Percentiles rank a stretch among this genome's conserved stretches.
These are phyloP conservation scores for Exophiala dermatitidis DNA, from an alignment of 2,329 filamentous ascomycete genomes.

Conservation along the genomic window DNA sequence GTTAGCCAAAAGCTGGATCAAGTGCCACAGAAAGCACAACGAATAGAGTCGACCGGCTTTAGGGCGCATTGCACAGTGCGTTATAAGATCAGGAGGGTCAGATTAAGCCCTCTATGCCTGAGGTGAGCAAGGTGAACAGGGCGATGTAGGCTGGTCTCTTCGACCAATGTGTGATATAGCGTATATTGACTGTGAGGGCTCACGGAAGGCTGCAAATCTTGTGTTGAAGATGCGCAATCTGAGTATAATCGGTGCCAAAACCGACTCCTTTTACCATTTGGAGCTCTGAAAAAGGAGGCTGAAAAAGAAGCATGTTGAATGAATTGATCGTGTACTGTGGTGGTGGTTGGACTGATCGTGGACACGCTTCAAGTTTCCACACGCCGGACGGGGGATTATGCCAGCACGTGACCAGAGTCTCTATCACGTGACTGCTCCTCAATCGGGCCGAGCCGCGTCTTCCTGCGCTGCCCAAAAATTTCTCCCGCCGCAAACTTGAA, in stretches of 20 bases:
- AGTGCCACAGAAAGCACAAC: slow-evolving; percentile 11
- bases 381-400: too few relatives aligned
- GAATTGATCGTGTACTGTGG: neutral
- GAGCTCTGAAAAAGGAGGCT: too few relatives aligned
- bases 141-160: neutral
- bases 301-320: too few relatives aligned
- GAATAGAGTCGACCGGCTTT: slow-evolving; percentile 1
- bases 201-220: too few relatives aligned
- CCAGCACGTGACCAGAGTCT: too few relatives aligned
- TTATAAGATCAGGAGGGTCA: neutral
- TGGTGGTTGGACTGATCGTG: too few relatives aligned
- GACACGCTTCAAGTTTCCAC: too few relatives aligned
- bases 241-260: too few relatives aligned
- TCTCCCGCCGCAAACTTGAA: neutral
- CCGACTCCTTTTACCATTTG: too few relatives aligned
- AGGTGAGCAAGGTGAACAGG: neutral
- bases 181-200: too few relatives aligned
- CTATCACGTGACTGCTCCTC: neutral
- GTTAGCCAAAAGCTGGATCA: slow-evolving; percentile 20
- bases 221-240: too few relatives aligned
- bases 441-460: neutral
- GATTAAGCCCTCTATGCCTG: neutral
- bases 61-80: slow-evolving; percentile 15
- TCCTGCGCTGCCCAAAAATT: slow-evolving; percentile 8
- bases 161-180: too few relatives aligned